Evolutionary conservation across 1,284 basidiomycete genomes (phyloP), one percentile per base, ranked within the genome.

Genomic region (Moesziomyces globuligerus): DNA sequence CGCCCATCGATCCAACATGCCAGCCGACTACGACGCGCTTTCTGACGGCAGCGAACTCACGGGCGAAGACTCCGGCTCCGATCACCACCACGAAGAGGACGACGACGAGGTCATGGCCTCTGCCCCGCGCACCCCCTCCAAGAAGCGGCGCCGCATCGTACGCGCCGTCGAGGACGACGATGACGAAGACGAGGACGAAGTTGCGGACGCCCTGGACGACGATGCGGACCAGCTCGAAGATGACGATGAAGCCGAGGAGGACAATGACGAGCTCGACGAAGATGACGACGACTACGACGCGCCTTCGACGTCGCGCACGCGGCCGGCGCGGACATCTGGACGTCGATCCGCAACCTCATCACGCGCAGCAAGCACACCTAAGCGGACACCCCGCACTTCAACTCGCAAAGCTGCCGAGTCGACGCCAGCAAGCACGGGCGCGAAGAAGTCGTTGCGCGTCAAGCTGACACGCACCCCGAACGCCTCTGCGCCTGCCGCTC

Each of bases 201-300:
- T 59, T 1, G 64, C 53, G 21, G 59, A 67, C 23, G 44, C 36
- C 34, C 40, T 60, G 0, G 71, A 62, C 40, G 69, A 47, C 10
- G 65, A 42, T 54, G 69, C 58, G 23, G 43, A 53, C 43, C 72
- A 80, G 38, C 78, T 76, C 26, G 70, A 75, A 9, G 81, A 75
- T 11, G 67, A 54, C 26, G 73, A 75, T 1, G 77, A 71, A 4
- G 74, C 72, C 1, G 64, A 78, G 4, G 78, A 77, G 25, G 82
- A 81, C 34, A 81, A 81, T 9, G 84, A 84, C 17, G 83, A 72
- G 18, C 82, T 59, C 2, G 70, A 71, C 42, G 64, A 65, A 4
- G 60, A 76, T n/a, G 75, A 76, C 36, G 81, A 82, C 11, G 73
- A 75, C 40, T 53, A 68, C 17, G 59, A 81, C 26, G 72, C 56